These are phyloP conservation scores for Digitaria exilis DNA, from an alignment of 202 grass and related monocot species.

Conservation along the genomic window DNA sequence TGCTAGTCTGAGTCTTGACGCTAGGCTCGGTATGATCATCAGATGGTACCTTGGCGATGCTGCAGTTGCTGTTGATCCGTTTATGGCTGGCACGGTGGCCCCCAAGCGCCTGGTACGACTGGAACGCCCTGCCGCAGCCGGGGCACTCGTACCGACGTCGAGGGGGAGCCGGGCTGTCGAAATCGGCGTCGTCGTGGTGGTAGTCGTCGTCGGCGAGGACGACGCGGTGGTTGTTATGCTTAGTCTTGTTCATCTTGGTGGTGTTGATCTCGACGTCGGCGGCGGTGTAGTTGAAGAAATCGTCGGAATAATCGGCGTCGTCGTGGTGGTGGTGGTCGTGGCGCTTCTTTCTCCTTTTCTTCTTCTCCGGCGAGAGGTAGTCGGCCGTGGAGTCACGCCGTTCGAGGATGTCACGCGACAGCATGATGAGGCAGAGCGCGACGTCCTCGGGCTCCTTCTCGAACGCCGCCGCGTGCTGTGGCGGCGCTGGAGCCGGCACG, in stretches of 20 bases:
- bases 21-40: slow-evolving; percentile 27
- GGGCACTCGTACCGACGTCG: slow-evolving; percentile 46
- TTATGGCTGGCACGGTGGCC: slow-evolving; percentile 62
- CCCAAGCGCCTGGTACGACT: slow-evolving; percentile 63
- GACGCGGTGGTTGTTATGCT: not conserved
- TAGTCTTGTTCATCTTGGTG: slow-evolving; percentile 7
- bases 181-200: not conserved
- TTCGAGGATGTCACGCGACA: slow-evolving; percentile 41
- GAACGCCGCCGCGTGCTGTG: too few species aligned
- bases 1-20: slow-evolving; percentile 25
- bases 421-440: slow-evolving; percentile 56
- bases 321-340: not conserved
- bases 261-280: not conserved
- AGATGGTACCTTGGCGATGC: not conserved
- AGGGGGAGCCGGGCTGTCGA: too few species aligned
- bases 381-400: too few species aligned
- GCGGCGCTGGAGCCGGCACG: slow-evolving; percentile 27
- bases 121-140: slow-evolving; percentile 54
- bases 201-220: not conserved
- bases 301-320: not conserved
- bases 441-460: slow-evolving; percentile 52
- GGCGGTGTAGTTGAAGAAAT: slow-evolving; percentile 3
- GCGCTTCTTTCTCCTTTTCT: not conserved
- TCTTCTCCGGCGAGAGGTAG: slow-evolving; percentile 11
- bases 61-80: slow-evolving; percentile 49